A percentile compares a stretch with the other conserved stretches of the same genome.
These are phyloP conservation scores for Nakazawaea holstii DNA, from an alignment of 805 yeast genomes.

Conservation along the genomic window DNA sequence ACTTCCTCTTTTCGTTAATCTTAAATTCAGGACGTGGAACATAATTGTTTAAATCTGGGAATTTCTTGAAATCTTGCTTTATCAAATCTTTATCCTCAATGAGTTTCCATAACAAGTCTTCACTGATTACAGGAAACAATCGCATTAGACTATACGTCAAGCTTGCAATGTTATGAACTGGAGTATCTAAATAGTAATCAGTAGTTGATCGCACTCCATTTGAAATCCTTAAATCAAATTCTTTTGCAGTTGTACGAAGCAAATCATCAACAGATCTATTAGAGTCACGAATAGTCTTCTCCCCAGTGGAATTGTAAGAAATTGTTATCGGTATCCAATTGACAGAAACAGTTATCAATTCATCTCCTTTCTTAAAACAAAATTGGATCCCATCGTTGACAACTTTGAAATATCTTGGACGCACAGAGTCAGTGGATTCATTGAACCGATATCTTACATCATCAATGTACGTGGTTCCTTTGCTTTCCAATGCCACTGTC, in stretches of 20 bases:
- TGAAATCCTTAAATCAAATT: constrained; percentile 6
- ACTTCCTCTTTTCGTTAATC: not conserved
- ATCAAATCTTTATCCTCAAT: not conserved
- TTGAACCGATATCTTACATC: constrained; percentile 1
- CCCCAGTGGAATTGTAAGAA: not conserved
- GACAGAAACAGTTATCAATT: not conserved
- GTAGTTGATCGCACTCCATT: constrained; percentile 6
- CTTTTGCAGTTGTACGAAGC: not conserved
- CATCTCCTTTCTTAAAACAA: constrained; percentile 4
- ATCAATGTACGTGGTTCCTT: constrained; percentile 8
- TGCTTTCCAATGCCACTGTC: constrained; percentile 3
- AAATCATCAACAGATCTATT: not conserved
- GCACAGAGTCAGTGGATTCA: not conserved
- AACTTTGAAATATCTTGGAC: constrained; percentile 4
- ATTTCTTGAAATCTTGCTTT: not conserved
- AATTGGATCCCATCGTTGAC: not conserved
- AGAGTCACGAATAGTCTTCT: not conserved
- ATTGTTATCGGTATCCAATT: constrained; percentile 7
- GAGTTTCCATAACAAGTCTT: constrained; percentile 1
- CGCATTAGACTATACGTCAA: constrained; percentile 5
- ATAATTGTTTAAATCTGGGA: constrained; percentile 2
- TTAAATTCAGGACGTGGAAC: not conserved
- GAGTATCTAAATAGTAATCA: constrained; percentile 5
- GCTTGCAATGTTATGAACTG: not conserved
- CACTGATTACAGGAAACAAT: constrained; percentile 7